Evolutionary conservation across 2,329 filamentous ascomycete genomes (phyloP).

Genomic region (Hypoxylon sp.): DNA sequence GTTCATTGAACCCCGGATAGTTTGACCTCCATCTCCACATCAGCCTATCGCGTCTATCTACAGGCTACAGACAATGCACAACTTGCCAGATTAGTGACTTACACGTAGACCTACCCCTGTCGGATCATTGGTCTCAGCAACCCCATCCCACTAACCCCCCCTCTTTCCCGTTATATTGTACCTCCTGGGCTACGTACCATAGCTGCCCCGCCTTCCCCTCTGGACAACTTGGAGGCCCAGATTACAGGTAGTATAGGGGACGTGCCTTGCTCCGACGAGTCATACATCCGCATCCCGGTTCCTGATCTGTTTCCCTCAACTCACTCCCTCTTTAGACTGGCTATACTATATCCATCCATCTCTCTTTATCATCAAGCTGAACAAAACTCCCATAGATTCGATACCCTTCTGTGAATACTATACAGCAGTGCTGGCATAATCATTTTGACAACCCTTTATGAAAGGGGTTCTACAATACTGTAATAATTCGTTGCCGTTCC

Average conservation of each 20-base stretch:
- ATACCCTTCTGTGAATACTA: conserved; percentile 45
- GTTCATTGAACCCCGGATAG: conserved; percentile 28
- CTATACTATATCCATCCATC: conserved; percentile 19
- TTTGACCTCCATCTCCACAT: conserved; percentile 26
- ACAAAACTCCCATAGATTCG: conserved; percentile 39
- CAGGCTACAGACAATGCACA: conserved; percentile 17
- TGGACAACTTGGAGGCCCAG: conserved; percentile 8
- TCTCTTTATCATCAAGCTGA: conserved; percentile 30
- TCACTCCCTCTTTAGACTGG: conserved; percentile 9
- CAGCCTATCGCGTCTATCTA: conserved; percentile 44
- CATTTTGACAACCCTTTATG: conserved; percentile 16
- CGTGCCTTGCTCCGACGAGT: conserved; percentile 41
- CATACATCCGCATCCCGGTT: conserved; percentile 40
- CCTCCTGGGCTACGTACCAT: conserved; percentile 21
- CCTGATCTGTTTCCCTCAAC: conserved; percentile 33
- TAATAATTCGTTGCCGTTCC: conserved; percentile 48
- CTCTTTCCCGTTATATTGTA: conserved; percentile 15
- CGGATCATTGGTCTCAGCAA: conserved; percentile 24
- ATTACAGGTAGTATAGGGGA: conserved; percentile 12
- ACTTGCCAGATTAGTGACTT: conserved; percentile 28
- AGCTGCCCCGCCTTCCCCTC: conserved; percentile 40
- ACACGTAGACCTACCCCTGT: conserved; percentile 41
- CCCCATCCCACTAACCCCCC: conserved; percentile 15
- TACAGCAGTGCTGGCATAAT: conserved; percentile 44
- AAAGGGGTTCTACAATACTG: conserved; percentile 34